Percentiles rank a stretch among this genome's conserved stretches.
Conservation (phyloP, 1,284 basidiomycete species). For the Pseudozyma thailandica region DNA sequence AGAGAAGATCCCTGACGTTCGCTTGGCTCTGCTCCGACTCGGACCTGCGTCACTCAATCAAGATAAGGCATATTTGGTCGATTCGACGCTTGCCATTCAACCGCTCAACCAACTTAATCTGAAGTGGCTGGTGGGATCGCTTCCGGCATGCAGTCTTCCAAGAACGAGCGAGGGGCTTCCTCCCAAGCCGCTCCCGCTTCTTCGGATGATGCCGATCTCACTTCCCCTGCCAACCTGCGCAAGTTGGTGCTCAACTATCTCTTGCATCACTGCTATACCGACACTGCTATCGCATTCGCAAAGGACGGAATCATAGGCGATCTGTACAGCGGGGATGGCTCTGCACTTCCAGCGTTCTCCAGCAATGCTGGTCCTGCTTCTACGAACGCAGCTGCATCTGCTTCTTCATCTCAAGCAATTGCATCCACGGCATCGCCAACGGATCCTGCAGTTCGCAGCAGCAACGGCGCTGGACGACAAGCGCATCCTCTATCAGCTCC, state of each 20-base stretch:
- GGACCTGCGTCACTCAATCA: no score
- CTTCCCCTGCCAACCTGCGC: conserved; percentile 64
- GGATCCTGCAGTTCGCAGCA: conserved; percentile 3
- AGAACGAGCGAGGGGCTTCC: conserved; percentile 7
- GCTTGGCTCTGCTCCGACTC: no score
- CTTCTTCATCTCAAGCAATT: conserved; percentile 10
- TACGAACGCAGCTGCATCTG: neutral
- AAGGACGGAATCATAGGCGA: conserved; percentile 72
- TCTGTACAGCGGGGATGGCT: conserved; percentile 24
- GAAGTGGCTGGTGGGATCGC: neutral
- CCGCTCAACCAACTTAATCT: neutral
- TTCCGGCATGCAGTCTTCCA: conserved; percentile 34
- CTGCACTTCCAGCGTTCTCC: conserved; percentile 6
- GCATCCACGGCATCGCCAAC: neutral
- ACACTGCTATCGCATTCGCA: conserved; percentile 78
- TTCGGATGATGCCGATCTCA: conserved; percentile 44
- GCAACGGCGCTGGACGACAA: conserved; percentile 25
- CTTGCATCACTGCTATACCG: conserved; percentile 77
- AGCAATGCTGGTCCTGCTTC: conserved; percentile 10
- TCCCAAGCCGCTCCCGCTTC: conserved; percentile 15
- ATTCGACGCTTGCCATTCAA: neutral
- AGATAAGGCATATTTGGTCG: neutral
- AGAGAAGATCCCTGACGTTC: no score
- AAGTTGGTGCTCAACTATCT: conserved; percentile 84
- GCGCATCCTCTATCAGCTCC: conserved; percentile 56